Evolutionary conservation across 306 rosid species (phyloP).

Genomic region (Trichosanthes cucumerina): DNA sequence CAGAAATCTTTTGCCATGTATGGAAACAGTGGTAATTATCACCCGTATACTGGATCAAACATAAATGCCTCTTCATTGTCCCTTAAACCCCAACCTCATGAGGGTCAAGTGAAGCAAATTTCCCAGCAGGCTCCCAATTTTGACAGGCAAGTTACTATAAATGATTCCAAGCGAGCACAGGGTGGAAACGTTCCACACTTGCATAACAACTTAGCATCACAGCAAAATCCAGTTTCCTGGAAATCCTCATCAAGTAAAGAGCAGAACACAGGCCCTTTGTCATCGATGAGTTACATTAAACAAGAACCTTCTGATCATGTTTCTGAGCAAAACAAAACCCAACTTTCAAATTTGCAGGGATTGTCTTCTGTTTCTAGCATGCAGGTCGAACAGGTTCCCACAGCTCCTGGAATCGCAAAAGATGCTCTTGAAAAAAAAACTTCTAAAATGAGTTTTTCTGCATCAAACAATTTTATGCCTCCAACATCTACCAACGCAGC

Average conservation of each 20-base stretch:
- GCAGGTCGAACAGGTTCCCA: conserved; percentile 47
- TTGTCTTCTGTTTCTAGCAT: conserved; percentile 45
- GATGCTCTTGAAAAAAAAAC: conserved; percentile 43
- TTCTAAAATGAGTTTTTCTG: conserved; percentile 50
- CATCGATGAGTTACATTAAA: conserved; percentile 45
- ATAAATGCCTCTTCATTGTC: conserved; percentile 42
- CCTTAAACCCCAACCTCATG: conserved; percentile 51
- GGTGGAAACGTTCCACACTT: conserved; percentile 50
- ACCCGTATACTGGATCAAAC: conserved; percentile 47
- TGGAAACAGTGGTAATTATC: conserved; percentile 51
- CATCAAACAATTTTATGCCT: conserved; percentile 31
- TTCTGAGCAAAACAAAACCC: conserved; percentile 53
- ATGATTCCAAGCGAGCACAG: conserved; percentile 56
- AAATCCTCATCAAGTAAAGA: conserved; percentile 49
- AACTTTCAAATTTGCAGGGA: conserved; percentile 41
- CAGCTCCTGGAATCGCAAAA: conserved; percentile 36
- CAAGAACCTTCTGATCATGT: conserved; percentile 56
- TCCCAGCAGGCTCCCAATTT: conserved; percentile 44
- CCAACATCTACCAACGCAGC: conserved; percentile 31
- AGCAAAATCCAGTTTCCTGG: conserved; percentile 55
- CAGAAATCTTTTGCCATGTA: conserved; percentile 36
- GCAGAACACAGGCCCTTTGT: conserved; percentile 33
- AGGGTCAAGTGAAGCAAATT: conserved; percentile 57
- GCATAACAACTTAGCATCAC: conserved; percentile 40
- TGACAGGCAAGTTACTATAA: conserved; percentile 43